Conservation (phyloP, 1,139 yeast species). For the Magnusiomyces tetraspermus region DNA sequence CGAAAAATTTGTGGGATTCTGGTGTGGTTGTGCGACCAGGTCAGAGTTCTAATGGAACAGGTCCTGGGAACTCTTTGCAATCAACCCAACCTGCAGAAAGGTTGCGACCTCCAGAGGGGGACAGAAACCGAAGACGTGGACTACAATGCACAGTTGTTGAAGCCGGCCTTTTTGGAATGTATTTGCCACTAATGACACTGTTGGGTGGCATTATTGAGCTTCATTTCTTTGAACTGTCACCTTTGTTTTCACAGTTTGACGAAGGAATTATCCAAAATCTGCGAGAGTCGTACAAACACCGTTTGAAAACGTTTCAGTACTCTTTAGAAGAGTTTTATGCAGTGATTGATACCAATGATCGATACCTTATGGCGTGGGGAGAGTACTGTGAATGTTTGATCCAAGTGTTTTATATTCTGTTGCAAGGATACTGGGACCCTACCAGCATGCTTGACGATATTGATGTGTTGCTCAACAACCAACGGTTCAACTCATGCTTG, state of each 20-base stretch:
- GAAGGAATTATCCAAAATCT: conserved; percentile 17
- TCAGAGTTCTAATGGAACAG: not conserved
- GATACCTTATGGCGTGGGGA: conserved; percentile 20
- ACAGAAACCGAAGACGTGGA: conserved; percentile 20
- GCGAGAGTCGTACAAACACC: conserved; percentile 19
- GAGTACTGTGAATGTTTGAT: conserved; percentile 23
- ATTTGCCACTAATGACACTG: conserved; percentile 24
- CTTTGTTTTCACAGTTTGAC: conserved; percentile 15
- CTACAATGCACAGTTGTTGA: conserved; percentile 17
- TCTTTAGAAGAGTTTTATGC: conserved; percentile 19
- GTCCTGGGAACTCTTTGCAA: not conserved
- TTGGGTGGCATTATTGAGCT: conserved; percentile 22
- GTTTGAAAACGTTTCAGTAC: conserved; percentile 21
- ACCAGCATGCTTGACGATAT: conserved; percentile 21
- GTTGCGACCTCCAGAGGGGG: conserved; percentile 18
- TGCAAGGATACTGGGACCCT: conserved; percentile 25
- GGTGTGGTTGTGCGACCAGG: conserved; percentile 11
- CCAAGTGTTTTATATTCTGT: conserved; percentile 23
- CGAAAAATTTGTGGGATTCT: conserved; percentile 32
- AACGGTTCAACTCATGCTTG: conserved; percentile 23
- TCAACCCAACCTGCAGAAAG: not conserved
- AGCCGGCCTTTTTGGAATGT: conserved; percentile 23
- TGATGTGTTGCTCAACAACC: conserved; percentile 22
- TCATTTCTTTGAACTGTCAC: conserved; percentile 18
- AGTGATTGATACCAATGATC: conserved; percentile 7